Percentiles rank a stretch among this genome's conserved stretches.
These are phyloP conservation scores for Deinandra increscens DNA, from an alignment of 129 eudicot species.

Conservation along the genomic window DNA sequence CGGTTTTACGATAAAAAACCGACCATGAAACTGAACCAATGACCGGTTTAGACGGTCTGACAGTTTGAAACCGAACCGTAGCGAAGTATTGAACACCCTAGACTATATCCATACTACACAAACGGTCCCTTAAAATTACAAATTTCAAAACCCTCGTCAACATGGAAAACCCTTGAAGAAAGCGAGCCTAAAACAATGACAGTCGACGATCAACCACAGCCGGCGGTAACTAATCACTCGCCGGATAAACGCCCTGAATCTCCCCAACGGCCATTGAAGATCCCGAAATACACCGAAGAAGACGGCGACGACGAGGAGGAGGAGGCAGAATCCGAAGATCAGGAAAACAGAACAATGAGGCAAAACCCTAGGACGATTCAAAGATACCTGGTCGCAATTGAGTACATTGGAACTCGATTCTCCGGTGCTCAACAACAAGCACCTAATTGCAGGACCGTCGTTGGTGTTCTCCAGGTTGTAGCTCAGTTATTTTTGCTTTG, in stretches of 20 bases:
- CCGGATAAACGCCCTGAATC: constrained; percentile 46
- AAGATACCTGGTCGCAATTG: constrained; percentile 75
- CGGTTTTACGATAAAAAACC: too few relatives aligned
- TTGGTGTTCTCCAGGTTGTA: constrained; percentile 89
- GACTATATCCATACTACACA: neutral
- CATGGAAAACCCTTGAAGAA: constrained; percentile 16
- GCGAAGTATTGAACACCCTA: too few relatives aligned
- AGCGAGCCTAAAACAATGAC: constrained; percentile 27
- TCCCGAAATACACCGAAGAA: constrained; percentile 35
- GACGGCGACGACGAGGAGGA: neutral
- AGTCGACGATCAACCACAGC: constrained; percentile 29
- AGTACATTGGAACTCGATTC: constrained; percentile 90
- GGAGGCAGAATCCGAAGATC: constrained; percentile 27
- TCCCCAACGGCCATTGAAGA: constrained; percentile 51
- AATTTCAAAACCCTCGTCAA: constrained; percentile 21
- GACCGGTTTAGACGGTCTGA: too few relatives aligned
- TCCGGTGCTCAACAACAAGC: constrained; percentile 85
- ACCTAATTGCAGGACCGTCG: constrained; percentile 65
- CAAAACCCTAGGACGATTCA: constrained; percentile 57
- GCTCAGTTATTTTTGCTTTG: neutral
- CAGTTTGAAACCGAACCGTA: too few relatives aligned
- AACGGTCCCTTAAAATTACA: neutral
- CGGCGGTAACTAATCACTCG: constrained; percentile 25
- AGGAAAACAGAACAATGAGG: constrained; percentile 33
- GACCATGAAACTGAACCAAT: too few relatives aligned